phyloP scores from a whole-genome alignment of 1,284 basidiomycete genomes.

The Malassezia restricta region DNA sequence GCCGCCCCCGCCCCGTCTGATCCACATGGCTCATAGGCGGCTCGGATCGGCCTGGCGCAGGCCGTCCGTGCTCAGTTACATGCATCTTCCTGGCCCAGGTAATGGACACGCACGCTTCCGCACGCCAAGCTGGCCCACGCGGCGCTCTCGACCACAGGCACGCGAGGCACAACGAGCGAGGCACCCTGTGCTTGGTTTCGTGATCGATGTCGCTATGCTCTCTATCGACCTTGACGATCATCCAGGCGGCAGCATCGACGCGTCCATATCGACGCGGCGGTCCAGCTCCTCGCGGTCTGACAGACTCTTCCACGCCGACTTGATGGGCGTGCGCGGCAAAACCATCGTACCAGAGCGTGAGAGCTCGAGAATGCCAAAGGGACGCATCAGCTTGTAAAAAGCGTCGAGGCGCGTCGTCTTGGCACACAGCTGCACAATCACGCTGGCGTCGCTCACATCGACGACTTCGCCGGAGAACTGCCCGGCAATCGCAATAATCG shows the following conservation, averaged over 20 bases:
- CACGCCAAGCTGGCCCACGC: too few relatives aligned
- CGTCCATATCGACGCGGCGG: constrained; percentile 29
- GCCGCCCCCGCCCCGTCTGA: constrained; percentile 67
- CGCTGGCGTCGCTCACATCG: constrained; percentile 82
- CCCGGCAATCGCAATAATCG: constrained; percentile 67
- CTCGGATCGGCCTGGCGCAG: constrained; percentile 50
- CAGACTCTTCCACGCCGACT: constrained; percentile 29
- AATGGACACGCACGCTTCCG: constrained; percentile 34
- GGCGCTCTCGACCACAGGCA: too few relatives aligned
- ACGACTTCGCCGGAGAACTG: constrained; percentile 91
- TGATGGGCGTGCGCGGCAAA: constrained; percentile 39
- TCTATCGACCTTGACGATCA: constrained; percentile 8
- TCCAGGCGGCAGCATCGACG: constrained; percentile 40
- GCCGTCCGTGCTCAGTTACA: constrained; percentile 82
- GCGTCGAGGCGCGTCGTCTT: constrained; percentile 85
- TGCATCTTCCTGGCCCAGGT: constrained; percentile 71
- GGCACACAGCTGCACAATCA: constrained; percentile 87
- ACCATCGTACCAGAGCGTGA: constrained; percentile 62
- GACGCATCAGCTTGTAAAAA: constrained; percentile 79
- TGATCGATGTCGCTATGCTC: too few relatives aligned
- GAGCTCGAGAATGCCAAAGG: constrained; percentile 88
- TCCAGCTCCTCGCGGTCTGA: constrained; percentile 32
- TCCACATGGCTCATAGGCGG: constrained; percentile 53
- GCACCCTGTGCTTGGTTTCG: too few relatives aligned
- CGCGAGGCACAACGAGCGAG: too few relatives aligned